Base-by-base conservation (phyloP, 2,329 filamentous ascomycete species). In the Lithohypha guttulata region DNA sequence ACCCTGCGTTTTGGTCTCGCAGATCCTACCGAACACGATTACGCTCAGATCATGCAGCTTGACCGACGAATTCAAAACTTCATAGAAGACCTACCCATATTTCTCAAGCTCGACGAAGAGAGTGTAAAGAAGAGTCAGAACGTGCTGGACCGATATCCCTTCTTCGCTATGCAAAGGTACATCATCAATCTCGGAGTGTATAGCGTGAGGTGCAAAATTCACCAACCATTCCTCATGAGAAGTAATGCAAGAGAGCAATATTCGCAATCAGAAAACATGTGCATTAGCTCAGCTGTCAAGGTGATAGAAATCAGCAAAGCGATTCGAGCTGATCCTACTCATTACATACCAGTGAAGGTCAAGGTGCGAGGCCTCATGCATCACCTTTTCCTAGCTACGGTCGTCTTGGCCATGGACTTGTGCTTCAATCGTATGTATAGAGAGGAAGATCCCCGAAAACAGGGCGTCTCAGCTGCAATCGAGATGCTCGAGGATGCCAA, bases 391-490 rank as follows among this genome's bases (percentile, higher is more conserved):
- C 56, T 63, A 50, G 60, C 61, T 2, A 57, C 58, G 1, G 57
- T 59, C 1, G 57, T 61, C 4, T 38, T 64, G 8, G 43, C 63
- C 3, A 59, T 63, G 42, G 61, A 64, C 25, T 51, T 59, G 0
- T 63, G 60, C 41, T 59, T 62, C 44, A 63, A 63, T 29, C 57
- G 54, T 46, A 57, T 58, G 33, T 58, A 62, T 28, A 54, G 59
- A 1, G 41, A 59, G 1, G 59, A 55, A 2, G 56, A 59, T 4
- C 55, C 51, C 9, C 50, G 60, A 4, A 55, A 55, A 22, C 44
- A 56, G 18, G 61, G 64, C 33, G 59, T 64, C 1, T 45, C 57
- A 1, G 55, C 55, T 11, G 60, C 59, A 1, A 63, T 59, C 37
- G 55, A 55, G 6, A 58, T 59, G 49, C 44, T 64, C 3, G 57